These are phyloP conservation scores for Tylopilus cervinicoccineus DNA, from an alignment of 768 basidiomycete genomes.

Conservation along the genomic window DNA sequence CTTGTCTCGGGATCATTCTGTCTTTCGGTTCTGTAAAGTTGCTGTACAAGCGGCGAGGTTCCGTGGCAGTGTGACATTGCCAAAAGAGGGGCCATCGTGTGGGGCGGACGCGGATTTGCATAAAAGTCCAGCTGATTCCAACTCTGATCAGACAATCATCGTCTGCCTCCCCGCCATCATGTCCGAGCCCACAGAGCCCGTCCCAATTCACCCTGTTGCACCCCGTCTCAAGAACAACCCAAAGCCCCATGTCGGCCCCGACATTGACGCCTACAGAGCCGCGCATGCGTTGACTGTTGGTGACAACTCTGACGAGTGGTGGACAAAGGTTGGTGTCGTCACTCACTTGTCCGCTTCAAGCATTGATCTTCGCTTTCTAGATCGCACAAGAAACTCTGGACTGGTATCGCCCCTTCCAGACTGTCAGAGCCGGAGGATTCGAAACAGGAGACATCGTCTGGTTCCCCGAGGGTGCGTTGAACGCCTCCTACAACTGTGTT, in stretches of 20 bases:
- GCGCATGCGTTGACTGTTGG: conserved; percentile 74
- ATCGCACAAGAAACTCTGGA: conserved; percentile 71
- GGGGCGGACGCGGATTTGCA: conserved; percentile 4
- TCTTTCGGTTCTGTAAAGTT: neutral
- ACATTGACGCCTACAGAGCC: conserved; percentile 66
- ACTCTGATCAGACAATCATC: neutral
- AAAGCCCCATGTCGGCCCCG: conserved; percentile 80
- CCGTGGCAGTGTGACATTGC: conserved; percentile 15
- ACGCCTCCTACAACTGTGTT: conserved; percentile 96
- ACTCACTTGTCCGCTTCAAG: neutral
- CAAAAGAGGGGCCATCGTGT: conserved; percentile 12
- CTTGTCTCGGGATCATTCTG: neutral
- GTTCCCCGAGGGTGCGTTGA: conserved; percentile 94
- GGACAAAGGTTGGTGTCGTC: conserved; percentile 60
- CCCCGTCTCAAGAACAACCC: conserved; percentile 61
- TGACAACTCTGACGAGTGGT: conserved; percentile 78
- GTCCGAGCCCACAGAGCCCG: conserved; percentile 33
- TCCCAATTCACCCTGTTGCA: conserved; percentile 67
- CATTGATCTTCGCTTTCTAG: conserved; percentile 29
- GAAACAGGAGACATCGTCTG: conserved; percentile 84
- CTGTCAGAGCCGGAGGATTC: conserved; percentile 80
- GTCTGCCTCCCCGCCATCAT: conserved; percentile 28
- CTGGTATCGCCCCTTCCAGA: conserved; percentile 89
- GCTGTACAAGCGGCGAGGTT: neutral
- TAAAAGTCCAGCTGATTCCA: conserved; percentile 13